A percentile compares a stretch with the other conserved stretches of the same genome.
phyloP scores from a whole-genome alignment of 225 moss, liverwort and hornwort species.

The Anthoceros angustus region DNA sequence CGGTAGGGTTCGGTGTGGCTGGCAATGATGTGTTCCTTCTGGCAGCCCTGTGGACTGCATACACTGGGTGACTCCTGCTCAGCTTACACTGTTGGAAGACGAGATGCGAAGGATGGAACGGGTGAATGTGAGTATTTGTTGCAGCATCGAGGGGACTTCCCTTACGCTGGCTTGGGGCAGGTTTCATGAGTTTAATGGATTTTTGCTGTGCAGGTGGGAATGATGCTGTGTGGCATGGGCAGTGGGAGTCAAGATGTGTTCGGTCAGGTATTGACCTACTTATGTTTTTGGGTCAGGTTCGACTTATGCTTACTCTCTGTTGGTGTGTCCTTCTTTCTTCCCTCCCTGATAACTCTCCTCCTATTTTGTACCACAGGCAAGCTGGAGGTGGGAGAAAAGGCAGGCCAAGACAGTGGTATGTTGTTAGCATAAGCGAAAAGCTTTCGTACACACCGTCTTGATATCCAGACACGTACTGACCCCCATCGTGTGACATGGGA shows the following conservation, averaged over 20 bases:
- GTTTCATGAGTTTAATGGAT: slow-evolving; percentile 1
- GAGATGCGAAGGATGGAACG: slow-evolving; percentile 97
- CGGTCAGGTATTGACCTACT: slow-evolving; percentile 32
- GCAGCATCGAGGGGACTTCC: not conserved
- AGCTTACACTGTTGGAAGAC: slow-evolving; percentile 85
- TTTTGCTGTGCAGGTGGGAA: slow-evolving; percentile 46
- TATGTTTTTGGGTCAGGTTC: not conserved
- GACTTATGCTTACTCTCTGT: not conserved
- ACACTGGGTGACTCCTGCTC: slow-evolving; percentile 81
- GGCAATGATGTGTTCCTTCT: not conserved
- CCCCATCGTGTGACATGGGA: not conserved
- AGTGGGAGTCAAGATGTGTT: slow-evolving; percentile 71
- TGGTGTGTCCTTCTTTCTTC: slow-evolving; percentile 2
- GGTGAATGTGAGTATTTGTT: slow-evolving; percentile 45
- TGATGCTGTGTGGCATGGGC: slow-evolving; percentile 97
- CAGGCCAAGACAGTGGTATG: slow-evolving; percentile 68
- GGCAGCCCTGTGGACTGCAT: slow-evolving; percentile 98
- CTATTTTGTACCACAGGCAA: slow-evolving; percentile 36
- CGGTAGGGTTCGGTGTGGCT: not conserved
- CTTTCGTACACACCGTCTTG: not conserved
- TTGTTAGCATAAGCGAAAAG: not conserved
- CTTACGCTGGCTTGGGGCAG: not conserved
- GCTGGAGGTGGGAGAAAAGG: slow-evolving; percentile 97
- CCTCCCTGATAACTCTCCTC: not conserved
- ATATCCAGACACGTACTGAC: not conserved